These are phyloP conservation scores for Hygrophorus pudorinus DNA, from an alignment of 768 basidiomycete species.

Conservation along the genomic window DNA sequence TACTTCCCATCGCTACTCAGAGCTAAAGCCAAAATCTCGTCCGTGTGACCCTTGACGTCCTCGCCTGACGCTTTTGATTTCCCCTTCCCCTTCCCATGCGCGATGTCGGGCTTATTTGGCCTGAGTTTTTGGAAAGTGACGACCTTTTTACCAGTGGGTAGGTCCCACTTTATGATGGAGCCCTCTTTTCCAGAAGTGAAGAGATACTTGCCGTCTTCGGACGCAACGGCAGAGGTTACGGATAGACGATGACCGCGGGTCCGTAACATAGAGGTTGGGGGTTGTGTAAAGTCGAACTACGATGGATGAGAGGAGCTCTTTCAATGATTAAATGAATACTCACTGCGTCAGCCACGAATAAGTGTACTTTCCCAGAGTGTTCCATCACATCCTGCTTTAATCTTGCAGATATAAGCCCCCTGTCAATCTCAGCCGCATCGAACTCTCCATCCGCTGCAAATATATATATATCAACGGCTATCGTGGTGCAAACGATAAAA, in stretches of 20 bases:
- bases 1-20: conserved; percentile 78
- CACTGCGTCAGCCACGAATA: conserved; percentile 70
- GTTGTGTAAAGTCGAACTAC: conserved; percentile 48
- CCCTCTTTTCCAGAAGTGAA: conserved; percentile 92
- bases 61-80: conserved; percentile 35
- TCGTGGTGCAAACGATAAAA: neutral
- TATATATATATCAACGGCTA: neutral
- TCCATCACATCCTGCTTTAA: conserved; percentile 89
- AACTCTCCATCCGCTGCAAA: conserved; percentile 72
- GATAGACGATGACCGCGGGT: conserved; percentile 69
- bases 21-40: conserved; percentile 78
- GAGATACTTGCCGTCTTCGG: conserved; percentile 63
- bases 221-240: conserved; percentile 73
- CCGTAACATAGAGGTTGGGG: conserved; percentile 41
- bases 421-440: conserved; percentile 94
- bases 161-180: conserved; percentile 76
- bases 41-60: conserved; percentile 67
- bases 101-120: conserved; percentile 16
- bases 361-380: conserved; percentile 79
- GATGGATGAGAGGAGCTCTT: neutral
- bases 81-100: conserved; percentile 51
- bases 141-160: conserved; percentile 51
- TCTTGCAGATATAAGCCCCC: conserved; percentile 81
- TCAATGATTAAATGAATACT: conserved; percentile 15
- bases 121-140: conserved; percentile 53